phyloP scores from a whole-genome alignment of 441 rosid genomes.

The Aleurites moluccanus region DNA sequence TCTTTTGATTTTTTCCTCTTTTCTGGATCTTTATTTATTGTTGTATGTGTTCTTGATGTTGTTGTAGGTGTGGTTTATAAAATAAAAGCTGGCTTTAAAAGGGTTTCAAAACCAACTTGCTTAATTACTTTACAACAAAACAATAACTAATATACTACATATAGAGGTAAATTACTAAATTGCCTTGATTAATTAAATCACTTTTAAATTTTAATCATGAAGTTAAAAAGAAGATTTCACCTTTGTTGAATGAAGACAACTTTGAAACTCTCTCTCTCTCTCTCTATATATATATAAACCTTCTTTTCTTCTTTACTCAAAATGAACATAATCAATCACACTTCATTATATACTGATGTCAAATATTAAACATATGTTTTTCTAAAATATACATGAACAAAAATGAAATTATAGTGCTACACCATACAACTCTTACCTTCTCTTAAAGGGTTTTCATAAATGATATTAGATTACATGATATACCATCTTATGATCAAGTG shows the following conservation, averaged over 20 bases:
- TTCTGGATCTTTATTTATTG: background rate
- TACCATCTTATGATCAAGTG: slow-evolving; percentile 16
- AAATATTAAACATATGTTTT: too few species aligned
- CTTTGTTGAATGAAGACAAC: slow-evolving; percentile 37
- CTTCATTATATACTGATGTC: background rate
- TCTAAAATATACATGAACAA: background rate
- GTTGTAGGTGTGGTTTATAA: slow-evolving; percentile 29
- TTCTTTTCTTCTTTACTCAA: slow-evolving; percentile 25
- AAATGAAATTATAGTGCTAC: background rate
- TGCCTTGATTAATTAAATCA: slow-evolving; percentile 11
- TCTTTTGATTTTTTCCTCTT: slow-evolving; percentile 1
- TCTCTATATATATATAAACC: too few species aligned
- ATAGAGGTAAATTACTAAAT: slow-evolving; percentile 28
- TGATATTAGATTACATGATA: background rate
- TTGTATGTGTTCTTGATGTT: slow-evolving; percentile 36
- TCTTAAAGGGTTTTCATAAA: background rate
- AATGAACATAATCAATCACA: background rate
- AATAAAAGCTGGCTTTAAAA: slow-evolving; percentile 40
- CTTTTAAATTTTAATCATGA: slow-evolving; percentile 26
- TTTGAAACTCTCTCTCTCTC: slow-evolving; percentile 15
- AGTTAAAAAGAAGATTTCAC: slow-evolving; percentile 29
- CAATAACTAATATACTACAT: background rate
- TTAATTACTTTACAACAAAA: slow-evolving; percentile 33
- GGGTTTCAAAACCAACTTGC: slow-evolving; percentile 27
- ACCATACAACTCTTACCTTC: background rate